A percentile compares a stretch with the other conserved stretches of the same genome.
Evolutionary conservation across 371 early-diverging fungal species (phyloP).

Genomic region (Zopfochytrium polystomum): DNA sequence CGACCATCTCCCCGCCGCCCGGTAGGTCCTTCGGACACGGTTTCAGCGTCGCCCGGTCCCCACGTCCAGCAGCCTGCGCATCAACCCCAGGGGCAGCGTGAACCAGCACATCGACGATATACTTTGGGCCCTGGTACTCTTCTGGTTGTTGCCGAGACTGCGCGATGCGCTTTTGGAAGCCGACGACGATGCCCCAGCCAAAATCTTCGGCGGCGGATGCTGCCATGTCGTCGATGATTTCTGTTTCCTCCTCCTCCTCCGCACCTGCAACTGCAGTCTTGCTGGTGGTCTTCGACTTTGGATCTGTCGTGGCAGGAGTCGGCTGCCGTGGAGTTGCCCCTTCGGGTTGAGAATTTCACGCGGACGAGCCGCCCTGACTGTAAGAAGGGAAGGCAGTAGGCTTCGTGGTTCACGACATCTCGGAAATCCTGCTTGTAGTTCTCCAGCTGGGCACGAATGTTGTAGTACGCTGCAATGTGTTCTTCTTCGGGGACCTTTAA

Average conservation of each 20-base stretch:
- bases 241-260: conserved; percentile 7
- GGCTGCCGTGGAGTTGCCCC: too few species aligned
- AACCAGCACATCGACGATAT: conserved; percentile 81
- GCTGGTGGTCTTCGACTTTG: too few species aligned
- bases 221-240: conserved; percentile 9
- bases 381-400: conserved; percentile 75
- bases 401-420: conserved; percentile 79
- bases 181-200: conserved; percentile 90
- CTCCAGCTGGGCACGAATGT: conserved; percentile 71
- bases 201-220: too few species aligned
- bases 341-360: conserved; percentile 37
- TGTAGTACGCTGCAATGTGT: conserved; percentile 69
- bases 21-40: conserved; percentile 19
- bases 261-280: not conserved
- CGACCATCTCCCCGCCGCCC: conserved; percentile 51
- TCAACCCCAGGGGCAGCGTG: conserved; percentile 68
- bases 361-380: conserved; percentile 84
- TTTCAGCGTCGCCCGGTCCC: conserved; percentile 25
- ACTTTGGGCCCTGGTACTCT: conserved; percentile 45
- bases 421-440: conserved; percentile 63
- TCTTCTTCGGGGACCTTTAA: conserved; percentile 70
- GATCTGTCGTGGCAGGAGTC: too few species aligned
- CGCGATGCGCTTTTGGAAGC: conserved; percentile 47
- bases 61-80: conserved; percentile 53
- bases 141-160: conserved; percentile 23